A percentile compares a stretch with the other conserved stretches of the same genome.
Evolutionary conservation across 176 grass and related monocot genomes (phyloP).

Genomic region (Thinopyrum elongatum): DNA sequence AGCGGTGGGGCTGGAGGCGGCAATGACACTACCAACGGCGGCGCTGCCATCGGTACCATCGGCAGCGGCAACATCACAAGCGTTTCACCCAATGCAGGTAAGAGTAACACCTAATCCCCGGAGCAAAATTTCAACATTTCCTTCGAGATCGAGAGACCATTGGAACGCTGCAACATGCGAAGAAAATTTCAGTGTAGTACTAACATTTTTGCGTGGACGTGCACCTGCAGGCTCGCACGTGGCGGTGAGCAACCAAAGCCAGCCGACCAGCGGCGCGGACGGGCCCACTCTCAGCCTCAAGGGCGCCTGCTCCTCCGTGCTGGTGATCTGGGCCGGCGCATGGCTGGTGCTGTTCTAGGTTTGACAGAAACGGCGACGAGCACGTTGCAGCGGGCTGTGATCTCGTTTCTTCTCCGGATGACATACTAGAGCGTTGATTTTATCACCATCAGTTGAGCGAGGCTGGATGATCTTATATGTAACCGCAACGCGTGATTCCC

Average conservation of each 20-base stretch:
- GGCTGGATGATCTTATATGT: not conserved
- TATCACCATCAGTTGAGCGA: not conserved
- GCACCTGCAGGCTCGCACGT: conserved; percentile 46
- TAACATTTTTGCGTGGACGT: not conserved
- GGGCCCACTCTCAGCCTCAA: conserved; percentile 26
- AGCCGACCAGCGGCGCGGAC: conserved; percentile 12
- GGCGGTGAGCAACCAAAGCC: conserved; percentile 25
- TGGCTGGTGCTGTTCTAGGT: conserved; percentile 19
- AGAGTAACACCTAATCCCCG: not conserved
- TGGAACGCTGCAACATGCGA: no score
- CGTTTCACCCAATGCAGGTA: not conserved
- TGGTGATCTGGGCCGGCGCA: not conserved
- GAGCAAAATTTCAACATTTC: not conserved
- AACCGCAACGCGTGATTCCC: not conserved
- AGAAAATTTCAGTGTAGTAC: not conserved
- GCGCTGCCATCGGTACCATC: not conserved
- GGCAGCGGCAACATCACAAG: not conserved
- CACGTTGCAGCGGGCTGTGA: not conserved
- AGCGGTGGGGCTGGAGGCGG: not conserved
- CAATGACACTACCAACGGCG: not conserved
- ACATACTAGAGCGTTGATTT: not conserved
- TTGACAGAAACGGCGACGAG: not conserved
- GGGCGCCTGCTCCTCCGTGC: not conserved
- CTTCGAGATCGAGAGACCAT: no score
- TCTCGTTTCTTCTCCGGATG: not conserved